Percentiles rank a stretch among this genome's conserved stretches.
Evolutionary conservation across 192 early-diverging fungal genomes (phyloP).

Genomic region (Coemansia sp.): DNA sequence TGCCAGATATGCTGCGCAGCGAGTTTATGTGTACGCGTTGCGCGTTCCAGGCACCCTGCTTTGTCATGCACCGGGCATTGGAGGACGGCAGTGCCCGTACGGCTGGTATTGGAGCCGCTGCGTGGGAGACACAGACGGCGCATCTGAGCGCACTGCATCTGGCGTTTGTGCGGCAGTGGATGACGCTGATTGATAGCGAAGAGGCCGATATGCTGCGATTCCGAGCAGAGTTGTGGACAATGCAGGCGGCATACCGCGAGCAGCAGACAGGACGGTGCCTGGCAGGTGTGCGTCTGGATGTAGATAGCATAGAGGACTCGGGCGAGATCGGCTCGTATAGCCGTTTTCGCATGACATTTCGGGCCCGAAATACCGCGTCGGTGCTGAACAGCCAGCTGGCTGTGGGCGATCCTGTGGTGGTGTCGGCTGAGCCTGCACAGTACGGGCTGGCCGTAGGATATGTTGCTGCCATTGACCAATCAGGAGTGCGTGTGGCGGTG

Average conservation of each 20-base stretch:
- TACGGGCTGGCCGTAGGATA: slow-evolving; percentile 76
- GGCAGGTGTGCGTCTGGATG: slow-evolving; percentile 32
- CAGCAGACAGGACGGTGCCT: slow-evolving; percentile 47
- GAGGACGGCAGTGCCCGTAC: slow-evolving; percentile 63
- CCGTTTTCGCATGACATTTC: slow-evolving; percentile 37
- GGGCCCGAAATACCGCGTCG: slow-evolving; percentile 10
- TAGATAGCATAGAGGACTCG: slow-evolving; percentile 30
- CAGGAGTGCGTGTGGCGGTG: slow-evolving; percentile 56
- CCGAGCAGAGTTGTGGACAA: slow-evolving; percentile 70
- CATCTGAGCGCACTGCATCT: slow-evolving; percentile 61
- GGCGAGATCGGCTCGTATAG: slow-evolving; percentile 26
- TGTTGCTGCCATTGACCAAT: slow-evolving; percentile 56
- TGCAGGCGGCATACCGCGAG: slow-evolving; percentile 55
- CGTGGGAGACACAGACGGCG: slow-evolving; percentile 63
- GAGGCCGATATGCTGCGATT: slow-evolving; percentile 65
- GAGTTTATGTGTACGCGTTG: slow-evolving; percentile 67
- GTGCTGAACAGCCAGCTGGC: slow-evolving; percentile 40
- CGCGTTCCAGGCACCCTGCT: slow-evolving; percentile 61
- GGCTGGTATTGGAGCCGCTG: slow-evolving; percentile 53
- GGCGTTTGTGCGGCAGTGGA: slow-evolving; percentile 78
- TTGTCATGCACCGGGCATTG: slow-evolving; percentile 68
- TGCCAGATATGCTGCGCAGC: slow-evolving; percentile 74
- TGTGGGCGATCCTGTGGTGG: slow-evolving; percentile 75
- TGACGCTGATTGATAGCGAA: slow-evolving; percentile 68
- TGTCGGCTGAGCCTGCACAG: slow-evolving; percentile 73